Evolutionary conservation across 371 early-diverging fungal species (phyloP), one percentile per base, ranked within the genome.

Genomic region (Mortierella sp.): DNA sequence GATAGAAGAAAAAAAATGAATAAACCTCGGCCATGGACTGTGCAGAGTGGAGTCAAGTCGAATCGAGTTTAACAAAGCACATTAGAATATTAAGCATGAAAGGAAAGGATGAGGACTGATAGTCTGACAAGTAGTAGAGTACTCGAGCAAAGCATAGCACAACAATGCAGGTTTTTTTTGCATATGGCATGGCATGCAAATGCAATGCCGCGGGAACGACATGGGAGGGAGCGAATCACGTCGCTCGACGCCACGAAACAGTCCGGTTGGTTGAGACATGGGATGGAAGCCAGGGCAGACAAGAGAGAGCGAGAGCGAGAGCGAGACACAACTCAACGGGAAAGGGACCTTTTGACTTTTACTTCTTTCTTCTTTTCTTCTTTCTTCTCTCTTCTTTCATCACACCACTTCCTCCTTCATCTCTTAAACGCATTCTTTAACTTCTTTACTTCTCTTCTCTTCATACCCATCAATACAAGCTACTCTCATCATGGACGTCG

Each of bases 401-500:
- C 31, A 57, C 14, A 57, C 58, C 73, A 34, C 54, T 42, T 26
- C 13, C 68, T 65, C 42, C 42, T 24, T 48, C 77, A 80, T 71
- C 74, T 57, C 50, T 50, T 2, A 63, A 19, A 31, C 34, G 0
- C 8, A n/a, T n/a, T 55, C 8, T 55, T 55, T 24, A 21, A 24
- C 21, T 55, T 38, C 72, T 42, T 44, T 47, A 11, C 38, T 63
- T 21, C 48, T 55, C 42, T 77, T 44, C 54, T 28, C 14, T n/a
- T n/a, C 7, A n/a, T 55, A 55, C n/a, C 55, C 10, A 68, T 3
- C 9, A 58, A 47, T 16, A 78, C 73, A 48, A 38, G 38, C 54
- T 44, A 24, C 74, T 70, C 44, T 55, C 78, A 81, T 73, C 75
- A 85, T 85, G 86, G 79, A 73, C 84, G 73, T 68, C 70, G 86